Percentiles rank a stretch among this genome's conserved stretches.
These are phyloP conservation scores for Simplicillium aogashimaense DNA, from an alignment of 2,329 filamentous ascomycete genomes.

Conservation along the genomic window DNA sequence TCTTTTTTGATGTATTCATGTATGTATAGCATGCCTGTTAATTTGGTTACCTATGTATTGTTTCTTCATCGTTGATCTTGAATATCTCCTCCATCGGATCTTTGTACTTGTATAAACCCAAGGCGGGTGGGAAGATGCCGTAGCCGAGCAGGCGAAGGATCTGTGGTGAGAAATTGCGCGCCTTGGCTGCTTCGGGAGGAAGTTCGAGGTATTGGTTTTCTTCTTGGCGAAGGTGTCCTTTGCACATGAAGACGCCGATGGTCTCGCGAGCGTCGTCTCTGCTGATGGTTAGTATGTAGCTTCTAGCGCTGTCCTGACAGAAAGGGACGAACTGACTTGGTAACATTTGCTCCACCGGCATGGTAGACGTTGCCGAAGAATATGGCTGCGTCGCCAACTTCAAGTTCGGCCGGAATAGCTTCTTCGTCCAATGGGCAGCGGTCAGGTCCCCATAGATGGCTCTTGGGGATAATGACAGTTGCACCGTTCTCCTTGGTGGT, in stretches of 20 bases:
- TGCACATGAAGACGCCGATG: slow-evolving; percentile 23
- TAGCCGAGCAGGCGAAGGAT: slow-evolving; percentile 21
- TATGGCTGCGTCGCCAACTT: slow-evolving; percentile 27
- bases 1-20: background rate
- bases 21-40: background rate
- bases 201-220: slow-evolving; percentile 23
- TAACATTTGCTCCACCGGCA: slow-evolving; percentile 26
- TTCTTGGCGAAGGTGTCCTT: slow-evolving; percentile 20
- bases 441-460: slow-evolving; percentile 28
- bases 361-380: slow-evolving; percentile 29
- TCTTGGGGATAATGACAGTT: slow-evolving; percentile 28
- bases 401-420: slow-evolving; percentile 25
- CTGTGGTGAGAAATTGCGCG: slow-evolving; percentile 18
- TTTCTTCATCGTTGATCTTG: slow-evolving; percentile 24
- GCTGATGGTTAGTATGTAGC: background rate
- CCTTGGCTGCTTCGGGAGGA: slow-evolving; percentile 17
- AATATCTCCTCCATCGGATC: slow-evolving; percentile 26
- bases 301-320: background rate
- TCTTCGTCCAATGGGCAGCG: slow-evolving; percentile 24
- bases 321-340: slow-evolving; percentile 9
- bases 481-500: slow-evolving; percentile 30
- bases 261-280: slow-evolving; percentile 19
- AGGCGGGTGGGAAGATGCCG: slow-evolving; percentile 20
- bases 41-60: slow-evolving; percentile 15
- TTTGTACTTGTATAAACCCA: slow-evolving; percentile 24